phyloP scores from a whole-genome alignment of 1,139 yeast genomes.

The Sugiyamaella neomexicana region DNA sequence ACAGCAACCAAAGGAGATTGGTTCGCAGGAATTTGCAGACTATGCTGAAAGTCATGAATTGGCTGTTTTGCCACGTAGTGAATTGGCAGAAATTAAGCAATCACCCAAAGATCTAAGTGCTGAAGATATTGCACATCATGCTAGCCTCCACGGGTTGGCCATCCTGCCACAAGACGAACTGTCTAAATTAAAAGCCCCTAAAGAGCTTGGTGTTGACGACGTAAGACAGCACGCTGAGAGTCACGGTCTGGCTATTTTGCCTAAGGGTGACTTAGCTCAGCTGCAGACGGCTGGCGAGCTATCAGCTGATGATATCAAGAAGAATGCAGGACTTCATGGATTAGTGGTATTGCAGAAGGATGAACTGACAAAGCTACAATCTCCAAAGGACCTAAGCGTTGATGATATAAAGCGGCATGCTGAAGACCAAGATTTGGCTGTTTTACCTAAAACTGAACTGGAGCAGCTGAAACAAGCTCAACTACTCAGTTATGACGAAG shows the following conservation, averaged over 20 bases:
- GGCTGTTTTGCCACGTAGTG: slow-evolving; percentile 29
- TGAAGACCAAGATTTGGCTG: slow-evolving; percentile 33
- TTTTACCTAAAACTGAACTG: slow-evolving; percentile 28
- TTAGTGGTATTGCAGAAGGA: slow-evolving; percentile 33
- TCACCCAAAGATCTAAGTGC: slow-evolving; percentile 1
- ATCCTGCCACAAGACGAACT: slow-evolving; percentile 24
- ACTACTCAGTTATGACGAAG: slow-evolving; percentile 26
- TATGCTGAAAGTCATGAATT: slow-evolving; percentile 25
- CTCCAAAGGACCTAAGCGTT: slow-evolving; percentile 19
- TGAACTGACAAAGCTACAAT: slow-evolving; percentile 27
- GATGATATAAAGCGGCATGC: slow-evolving; percentile 31
- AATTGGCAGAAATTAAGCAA: slow-evolving; percentile 6
- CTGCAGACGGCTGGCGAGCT: slow-evolving; percentile 25
- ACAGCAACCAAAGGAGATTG: slow-evolving; percentile 3
- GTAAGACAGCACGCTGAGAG: slow-evolving; percentile 21
- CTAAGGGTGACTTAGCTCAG: slow-evolving; percentile 22
- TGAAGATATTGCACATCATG: slow-evolving; percentile 18
- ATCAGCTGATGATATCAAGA: slow-evolving; percentile 28
- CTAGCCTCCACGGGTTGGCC: slow-evolving; percentile 33
- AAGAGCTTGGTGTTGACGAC: slow-evolving; percentile 21
- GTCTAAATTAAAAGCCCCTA: background rate
- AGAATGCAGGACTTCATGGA: slow-evolving; percentile 32
- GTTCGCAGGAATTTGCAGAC: slow-evolving; percentile 19
- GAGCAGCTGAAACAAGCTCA: slow-evolving; percentile 22
- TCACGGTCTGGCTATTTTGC: slow-evolving; percentile 20